phyloP scores from a whole-genome alignment of 345 rosid genomes.

The Arabis hirsuta region DNA sequence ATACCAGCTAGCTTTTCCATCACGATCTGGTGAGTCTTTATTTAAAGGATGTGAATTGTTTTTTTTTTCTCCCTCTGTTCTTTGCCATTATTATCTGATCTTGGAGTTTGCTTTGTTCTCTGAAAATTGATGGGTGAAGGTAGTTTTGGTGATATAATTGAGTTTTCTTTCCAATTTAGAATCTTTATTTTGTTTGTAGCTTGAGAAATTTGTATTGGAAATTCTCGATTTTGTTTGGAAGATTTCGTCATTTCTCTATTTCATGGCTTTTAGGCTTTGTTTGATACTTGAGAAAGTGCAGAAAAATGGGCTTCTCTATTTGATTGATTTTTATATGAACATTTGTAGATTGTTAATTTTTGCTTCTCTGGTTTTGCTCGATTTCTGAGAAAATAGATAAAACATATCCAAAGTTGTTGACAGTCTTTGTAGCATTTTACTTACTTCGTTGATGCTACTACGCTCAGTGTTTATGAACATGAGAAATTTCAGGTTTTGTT shows the following conservation, averaged over 20 bases:
- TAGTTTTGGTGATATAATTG: neutral
- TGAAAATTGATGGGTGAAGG: neutral
- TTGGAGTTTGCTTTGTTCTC: neutral
- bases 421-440: constrained; percentile 10
- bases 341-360: constrained; percentile 11
- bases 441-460: constrained; percentile 14
- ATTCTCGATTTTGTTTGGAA: neutral
- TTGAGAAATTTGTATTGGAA: neutral
- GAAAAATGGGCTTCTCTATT: neutral
- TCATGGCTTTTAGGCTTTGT: constrained; percentile 6
- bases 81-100: neutral
- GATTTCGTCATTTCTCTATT: constrained; percentile 2
- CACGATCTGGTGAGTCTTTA: constrained; percentile 77
- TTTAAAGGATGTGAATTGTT: neutral
- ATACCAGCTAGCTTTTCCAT: constrained; percentile 74
- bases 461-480: neutral
- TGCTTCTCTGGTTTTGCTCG: constrained; percentile 8
- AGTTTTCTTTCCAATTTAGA: neutral
- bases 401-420: neutral
- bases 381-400: constrained; percentile 21
- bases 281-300: constrained; percentile 14
- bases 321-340: neutral
- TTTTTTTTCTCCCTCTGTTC: constrained; percentile 24
- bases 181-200: neutral
- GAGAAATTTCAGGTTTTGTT: neutral